These are phyloP conservation scores for Penicillium ucsense DNA, from an alignment of 495 filamentous ascomycete genomes.

Conservation along the genomic window DNA sequence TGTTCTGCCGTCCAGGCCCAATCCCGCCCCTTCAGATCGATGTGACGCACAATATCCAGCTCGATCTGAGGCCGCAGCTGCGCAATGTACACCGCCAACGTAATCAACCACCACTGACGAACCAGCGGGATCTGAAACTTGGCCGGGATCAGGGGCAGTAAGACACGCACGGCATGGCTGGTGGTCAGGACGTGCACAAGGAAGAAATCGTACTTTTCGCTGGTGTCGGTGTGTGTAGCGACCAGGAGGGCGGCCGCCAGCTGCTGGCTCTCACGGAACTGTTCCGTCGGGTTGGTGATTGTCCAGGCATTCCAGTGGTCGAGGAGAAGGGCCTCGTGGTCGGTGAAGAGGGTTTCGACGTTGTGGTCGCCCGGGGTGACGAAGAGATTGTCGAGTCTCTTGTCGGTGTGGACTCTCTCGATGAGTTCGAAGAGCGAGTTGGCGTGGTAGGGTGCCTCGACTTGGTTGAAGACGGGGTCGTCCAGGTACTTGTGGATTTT, in stretches of 20 bases:
- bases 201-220: constrained; percentile 69
- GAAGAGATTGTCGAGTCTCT: constrained; percentile 47
- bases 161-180: constrained; percentile 75
- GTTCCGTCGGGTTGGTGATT: constrained; percentile 50
- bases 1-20: constrained; percentile 69
- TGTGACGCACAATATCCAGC: constrained; percentile 49
- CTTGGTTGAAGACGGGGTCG: constrained; percentile 53
- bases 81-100: constrained; percentile 64
- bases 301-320: constrained; percentile 86
- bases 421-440: constrained; percentile 59
- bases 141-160: constrained; percentile 68
- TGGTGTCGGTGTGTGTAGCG: constrained; percentile 37
- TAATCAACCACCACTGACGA: constrained; percentile 81
- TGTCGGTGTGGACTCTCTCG: constrained; percentile 42
- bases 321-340: constrained; percentile 58
- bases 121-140: constrained; percentile 64
- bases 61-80: constrained; percentile 63
- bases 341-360: constrained; percentile 54
- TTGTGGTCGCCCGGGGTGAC: constrained; percentile 49
- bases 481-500: constrained; percentile 71
- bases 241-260: constrained; percentile 65
- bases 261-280: constrained; percentile 71
- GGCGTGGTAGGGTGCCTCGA: constrained; percentile 35
- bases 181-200: constrained; percentile 71
- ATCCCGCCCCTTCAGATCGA: constrained; percentile 49